Conservation (phyloP, 2,329 filamentous ascomycete genomes). For the Aspergillus fructus region DNA sequence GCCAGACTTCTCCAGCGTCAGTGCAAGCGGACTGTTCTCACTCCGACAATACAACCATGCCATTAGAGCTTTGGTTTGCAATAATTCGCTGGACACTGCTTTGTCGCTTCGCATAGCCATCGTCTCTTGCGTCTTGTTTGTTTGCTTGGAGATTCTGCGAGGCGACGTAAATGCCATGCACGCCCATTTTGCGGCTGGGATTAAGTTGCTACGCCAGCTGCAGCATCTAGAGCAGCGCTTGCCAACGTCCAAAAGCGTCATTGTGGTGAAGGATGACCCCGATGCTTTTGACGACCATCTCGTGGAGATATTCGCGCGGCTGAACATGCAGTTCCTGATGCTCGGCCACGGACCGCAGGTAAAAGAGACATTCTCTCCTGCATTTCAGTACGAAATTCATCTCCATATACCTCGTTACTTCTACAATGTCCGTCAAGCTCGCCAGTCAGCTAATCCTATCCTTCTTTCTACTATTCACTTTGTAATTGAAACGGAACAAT, state of each 20-base stretch:
- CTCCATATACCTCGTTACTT: neutral
- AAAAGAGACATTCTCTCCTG: neutral
- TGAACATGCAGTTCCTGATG: slow-evolving; percentile 2
- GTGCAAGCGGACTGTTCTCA: neutral
- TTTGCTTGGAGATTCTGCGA: neutral
- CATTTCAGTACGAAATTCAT: neutral
- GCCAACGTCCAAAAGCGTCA: neutral
- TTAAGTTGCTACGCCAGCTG: neutral
- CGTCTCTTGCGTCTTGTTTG: neutral
- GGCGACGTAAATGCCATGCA: neutral
- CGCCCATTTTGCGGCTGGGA: neutral
- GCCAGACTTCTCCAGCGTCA: neutral
- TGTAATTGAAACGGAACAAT: neutral
- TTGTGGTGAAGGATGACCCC: neutral
- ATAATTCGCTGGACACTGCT: neutral
- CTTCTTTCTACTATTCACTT: neutral
- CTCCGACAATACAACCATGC: slow-evolving; percentile 1
- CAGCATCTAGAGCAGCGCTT: neutral
- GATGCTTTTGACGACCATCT: neutral
- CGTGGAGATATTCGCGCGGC: neutral
- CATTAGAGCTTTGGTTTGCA: neutral
- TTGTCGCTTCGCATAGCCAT: neutral
- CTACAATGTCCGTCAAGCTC: neutral
- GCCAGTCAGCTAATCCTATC: neutral
- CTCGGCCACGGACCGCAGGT: neutral